A percentile compares a stretch with the other conserved stretches of the same genome.
phyloP scores from a whole-genome alignment of 169 alveolate species.

The Cyclospora cayetanensis region DNA sequence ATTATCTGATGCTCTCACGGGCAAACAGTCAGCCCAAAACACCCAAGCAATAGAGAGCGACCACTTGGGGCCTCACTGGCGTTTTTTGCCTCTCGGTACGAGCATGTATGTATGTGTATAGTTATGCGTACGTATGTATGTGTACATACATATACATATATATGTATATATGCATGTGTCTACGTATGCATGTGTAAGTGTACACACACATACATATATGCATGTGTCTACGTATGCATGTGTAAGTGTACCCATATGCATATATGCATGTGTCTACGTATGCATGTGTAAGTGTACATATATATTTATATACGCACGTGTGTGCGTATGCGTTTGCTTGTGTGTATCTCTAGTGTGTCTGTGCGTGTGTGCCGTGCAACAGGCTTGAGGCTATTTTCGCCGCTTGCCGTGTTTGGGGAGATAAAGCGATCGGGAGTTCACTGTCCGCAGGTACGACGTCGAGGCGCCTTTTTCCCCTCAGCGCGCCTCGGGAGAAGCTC shows the following conservation, averaged over 20 bases:
- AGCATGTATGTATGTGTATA: too few species aligned
- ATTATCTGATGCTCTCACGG: neutral
- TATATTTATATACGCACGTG: too few species aligned
- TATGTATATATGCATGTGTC: neutral
- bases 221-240: too few species aligned
- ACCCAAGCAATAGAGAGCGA: neutral
- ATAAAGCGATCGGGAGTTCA: neutral
- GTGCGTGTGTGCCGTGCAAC: too few species aligned
- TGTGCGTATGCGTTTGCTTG: too few species aligned
- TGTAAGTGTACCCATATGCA: too few species aligned
- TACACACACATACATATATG: neutral
- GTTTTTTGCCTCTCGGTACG: too few species aligned
- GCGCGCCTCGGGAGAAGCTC: too few species aligned
- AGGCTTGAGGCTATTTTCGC: conserved; percentile 3
- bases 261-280: too few species aligned
- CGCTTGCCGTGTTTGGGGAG: neutral
- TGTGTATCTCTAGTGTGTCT: too few species aligned
- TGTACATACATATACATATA: neutral
- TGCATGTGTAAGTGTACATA: too few species aligned
- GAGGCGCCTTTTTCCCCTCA: too few species aligned
- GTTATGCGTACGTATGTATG: neutral
- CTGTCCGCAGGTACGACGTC: conserved; percentile 25
- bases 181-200: neutral
- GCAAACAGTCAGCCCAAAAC: neutral
- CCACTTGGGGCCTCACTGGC: neutral